Conservation (phyloP, 768 basidiomycete genomes). For the Lentinula lateritia region DNA sequence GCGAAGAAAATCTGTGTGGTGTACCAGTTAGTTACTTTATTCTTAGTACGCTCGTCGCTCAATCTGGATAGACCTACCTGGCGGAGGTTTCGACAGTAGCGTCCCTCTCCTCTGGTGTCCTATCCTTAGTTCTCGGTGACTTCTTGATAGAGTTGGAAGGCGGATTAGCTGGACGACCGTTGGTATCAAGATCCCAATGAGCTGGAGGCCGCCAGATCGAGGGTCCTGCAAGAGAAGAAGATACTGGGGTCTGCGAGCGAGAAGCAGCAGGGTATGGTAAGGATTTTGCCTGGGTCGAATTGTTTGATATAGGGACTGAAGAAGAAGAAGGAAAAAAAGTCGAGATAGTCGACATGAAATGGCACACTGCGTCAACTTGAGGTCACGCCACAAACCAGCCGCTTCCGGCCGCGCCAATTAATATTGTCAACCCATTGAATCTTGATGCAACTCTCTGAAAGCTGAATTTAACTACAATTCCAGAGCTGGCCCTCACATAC, state of each 20-base stretch:
- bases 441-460: no score
- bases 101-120: constrained; percentile 47
- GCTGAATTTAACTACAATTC: no score
- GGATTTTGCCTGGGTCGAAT: background rate
- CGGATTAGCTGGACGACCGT: background rate
- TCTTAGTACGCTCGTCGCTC: constrained; percentile 2
- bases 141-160: constrained; percentile 13
- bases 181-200: constrained; percentile 2
- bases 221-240: background rate
- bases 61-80: constrained; percentile 31
- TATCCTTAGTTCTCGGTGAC: constrained; percentile 25
- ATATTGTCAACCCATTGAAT: no score
- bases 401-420: background rate
- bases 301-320: background rate
- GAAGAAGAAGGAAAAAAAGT: constrained; percentile 5
- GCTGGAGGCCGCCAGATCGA: constrained; percentile 6
- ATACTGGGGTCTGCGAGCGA: background rate
- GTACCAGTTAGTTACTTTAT: background rate
- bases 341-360: constrained; percentile 2
- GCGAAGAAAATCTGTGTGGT: constrained; percentile 41
- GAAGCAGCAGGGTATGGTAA: background rate
- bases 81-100: constrained; percentile 39
- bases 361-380: background rate
- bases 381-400: background rate
- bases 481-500: no score